phyloP scores from a whole-genome alignment of 2,329 filamentous ascomycete genomes.

The Capronia epimyces region DNA sequence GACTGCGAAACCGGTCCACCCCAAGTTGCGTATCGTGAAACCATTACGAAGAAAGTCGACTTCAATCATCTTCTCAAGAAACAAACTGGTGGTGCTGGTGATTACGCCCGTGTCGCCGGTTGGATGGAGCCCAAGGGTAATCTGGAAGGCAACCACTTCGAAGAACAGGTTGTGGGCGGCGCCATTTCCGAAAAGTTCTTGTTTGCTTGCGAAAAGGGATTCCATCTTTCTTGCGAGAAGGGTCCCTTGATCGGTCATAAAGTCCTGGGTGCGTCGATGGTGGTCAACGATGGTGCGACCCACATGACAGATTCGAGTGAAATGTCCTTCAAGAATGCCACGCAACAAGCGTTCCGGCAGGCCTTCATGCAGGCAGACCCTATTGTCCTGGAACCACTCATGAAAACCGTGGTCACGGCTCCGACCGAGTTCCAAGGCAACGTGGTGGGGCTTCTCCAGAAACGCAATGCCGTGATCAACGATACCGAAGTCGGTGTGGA shows the following conservation, averaged over 20 bases:
- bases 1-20: slow-evolving; percentile 94
- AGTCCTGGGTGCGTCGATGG: slow-evolving; percentile 83
- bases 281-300: slow-evolving; percentile 91
- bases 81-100: slow-evolving; percentile 90
- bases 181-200: slow-evolving; percentile 94
- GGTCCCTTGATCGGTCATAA: slow-evolving; percentile 89
- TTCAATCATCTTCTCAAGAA: slow-evolving; percentile 95
- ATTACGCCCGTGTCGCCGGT: slow-evolving; percentile 87
- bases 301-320: slow-evolving; percentile 98
- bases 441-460: slow-evolving; percentile 91
- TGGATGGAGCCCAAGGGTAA: slow-evolving; percentile 80
- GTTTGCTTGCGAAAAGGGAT: slow-evolving; percentile 91
- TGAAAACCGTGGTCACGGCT: slow-evolving; percentile 96
- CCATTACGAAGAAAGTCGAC: slow-evolving; percentile 69
- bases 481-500: slow-evolving; percentile 92
- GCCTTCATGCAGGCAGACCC: slow-evolving; percentile 77
- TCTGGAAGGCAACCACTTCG: slow-evolving; percentile 72
- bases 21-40: slow-evolving; percentile 95
- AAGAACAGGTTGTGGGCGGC: slow-evolving; percentile 81
- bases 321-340: slow-evolving; percentile 90
- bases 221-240: slow-evolving; percentile 73
- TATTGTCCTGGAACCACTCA: slow-evolving; percentile 85
- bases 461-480: slow-evolving; percentile 88
- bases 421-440: slow-evolving; percentile 97
- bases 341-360: slow-evolving; percentile 94